Evolutionary conservation across 2,329 filamentous ascomycete genomes (phyloP).

Genomic region (Sarocladium brachiariae): DNA sequence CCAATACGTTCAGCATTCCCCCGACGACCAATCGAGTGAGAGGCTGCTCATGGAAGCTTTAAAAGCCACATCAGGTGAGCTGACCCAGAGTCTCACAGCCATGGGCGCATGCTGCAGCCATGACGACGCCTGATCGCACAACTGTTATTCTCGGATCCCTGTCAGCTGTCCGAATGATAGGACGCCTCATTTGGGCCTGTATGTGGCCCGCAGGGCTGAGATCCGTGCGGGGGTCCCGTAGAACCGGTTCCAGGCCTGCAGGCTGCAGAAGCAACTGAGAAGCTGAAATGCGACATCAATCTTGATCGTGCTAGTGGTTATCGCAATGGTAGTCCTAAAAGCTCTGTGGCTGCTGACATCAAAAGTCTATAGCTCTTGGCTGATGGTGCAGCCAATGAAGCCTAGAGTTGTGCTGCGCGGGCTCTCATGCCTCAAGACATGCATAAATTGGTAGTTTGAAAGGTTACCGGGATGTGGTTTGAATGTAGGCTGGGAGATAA

Average conservation of each 20-base stretch:
- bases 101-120: not conserved
- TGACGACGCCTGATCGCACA: not conserved
- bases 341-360: not conserved
- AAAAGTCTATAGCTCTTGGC: not conserved
- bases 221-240: not conserved
- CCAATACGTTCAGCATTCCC: no score
- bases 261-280: not conserved
- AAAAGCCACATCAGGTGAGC: not conserved
- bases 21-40: no score
- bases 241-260: not conserved
- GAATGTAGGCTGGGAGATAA: no score
- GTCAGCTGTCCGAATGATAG: not conserved
- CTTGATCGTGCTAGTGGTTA: not conserved
- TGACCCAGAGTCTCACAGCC: not conserved
- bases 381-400: not conserved
- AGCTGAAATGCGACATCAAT: not conserved
- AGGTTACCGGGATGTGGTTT: no score
- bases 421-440: not conserved
- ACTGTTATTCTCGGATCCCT: not conserved
- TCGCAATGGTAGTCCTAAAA: not conserved
- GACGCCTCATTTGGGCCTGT: not conserved
- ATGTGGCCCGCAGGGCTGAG: not conserved
- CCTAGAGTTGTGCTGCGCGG: not conserved
- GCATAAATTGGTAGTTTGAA: no score
- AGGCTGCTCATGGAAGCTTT: no score